A percentile compares a stretch with the other conserved stretches of the same genome.
Conservation (phyloP, 805 yeast species). For the Ogataea naganishii region DNA sequence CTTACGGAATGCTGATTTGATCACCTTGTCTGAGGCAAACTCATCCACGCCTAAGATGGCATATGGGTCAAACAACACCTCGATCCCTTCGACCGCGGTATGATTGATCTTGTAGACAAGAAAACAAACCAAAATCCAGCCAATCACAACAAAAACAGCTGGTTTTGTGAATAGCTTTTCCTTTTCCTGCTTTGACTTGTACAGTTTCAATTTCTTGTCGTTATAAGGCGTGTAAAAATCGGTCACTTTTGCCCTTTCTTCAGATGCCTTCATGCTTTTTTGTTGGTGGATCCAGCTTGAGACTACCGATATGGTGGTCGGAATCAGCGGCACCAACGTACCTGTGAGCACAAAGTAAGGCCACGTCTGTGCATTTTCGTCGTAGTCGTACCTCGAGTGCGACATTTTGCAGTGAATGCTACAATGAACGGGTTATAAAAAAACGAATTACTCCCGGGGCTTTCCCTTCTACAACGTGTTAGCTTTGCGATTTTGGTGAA, state of each 20-base stretch:
- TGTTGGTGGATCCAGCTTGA: conserved; percentile 2
- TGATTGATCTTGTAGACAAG: conserved; percentile 32
- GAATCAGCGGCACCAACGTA: conserved; percentile 57
- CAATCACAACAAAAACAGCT: conserved; percentile 28
- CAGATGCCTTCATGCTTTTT: conserved; percentile 2
- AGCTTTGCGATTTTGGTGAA: no score
- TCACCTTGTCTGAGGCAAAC: conserved; percentile 53
- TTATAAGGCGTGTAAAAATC: conserved; percentile 28
- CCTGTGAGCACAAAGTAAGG: conserved; percentile 81
- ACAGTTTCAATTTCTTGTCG: conserved; percentile 20
- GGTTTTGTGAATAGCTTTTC: conserved; percentile 27
- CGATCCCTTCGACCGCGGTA: conserved; percentile 36
- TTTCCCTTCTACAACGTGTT: no score
- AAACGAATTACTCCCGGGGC: no score
- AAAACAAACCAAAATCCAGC: conserved; percentile 52
- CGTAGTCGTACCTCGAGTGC: conserved; percentile 63
- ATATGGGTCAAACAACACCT: conserved; percentile 75
- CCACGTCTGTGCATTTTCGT: conserved; percentile 88
- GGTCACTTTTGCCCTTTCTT: conserved; percentile 10
- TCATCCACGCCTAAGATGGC: conserved; percentile 68
- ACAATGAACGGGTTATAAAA: no score
- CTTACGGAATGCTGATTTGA: conserved; percentile 78
- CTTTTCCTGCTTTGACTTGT: conserved; percentile 14
- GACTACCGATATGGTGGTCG: conserved; percentile 28
- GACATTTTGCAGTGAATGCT: no score